A percentile compares a stretch with the other conserved stretches of the same genome.
Evolutionary conservation across 495 filamentous ascomycete species (phyloP).

Genomic region (Penicillium ucsense): DNA sequence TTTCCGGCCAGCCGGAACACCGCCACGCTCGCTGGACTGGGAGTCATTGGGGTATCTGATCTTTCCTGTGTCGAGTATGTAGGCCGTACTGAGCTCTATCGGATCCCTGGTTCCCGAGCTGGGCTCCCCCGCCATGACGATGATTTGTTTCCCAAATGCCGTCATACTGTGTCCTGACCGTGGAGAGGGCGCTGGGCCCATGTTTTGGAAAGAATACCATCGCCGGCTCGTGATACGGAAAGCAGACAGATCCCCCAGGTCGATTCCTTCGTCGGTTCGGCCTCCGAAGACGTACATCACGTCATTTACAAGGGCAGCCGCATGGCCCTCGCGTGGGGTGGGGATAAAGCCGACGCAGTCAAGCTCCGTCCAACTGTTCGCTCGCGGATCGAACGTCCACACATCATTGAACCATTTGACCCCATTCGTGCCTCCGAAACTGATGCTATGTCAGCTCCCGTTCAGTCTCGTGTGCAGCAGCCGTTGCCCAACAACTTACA

Average conservation of each 20-base stretch:
- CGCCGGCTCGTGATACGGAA: constrained; percentile 85
- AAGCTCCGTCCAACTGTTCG: constrained; percentile 73
- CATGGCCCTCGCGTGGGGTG: constrained; percentile 85
- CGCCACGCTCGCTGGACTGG: constrained; percentile 36
- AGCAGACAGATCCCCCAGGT: constrained; percentile 88
- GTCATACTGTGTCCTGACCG: constrained; percentile 98
- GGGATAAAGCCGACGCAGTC: constrained; percentile 98
- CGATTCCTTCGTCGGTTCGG: constrained; percentile 83
- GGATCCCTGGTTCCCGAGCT: constrained; percentile 74
- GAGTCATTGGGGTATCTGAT: constrained; percentile 85
- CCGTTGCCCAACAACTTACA: constrained; percentile 46
- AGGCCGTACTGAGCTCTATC: constrained; percentile 77
- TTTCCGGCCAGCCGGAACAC: constrained; percentile 24
- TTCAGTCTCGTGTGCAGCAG: background rate
- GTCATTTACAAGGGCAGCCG: constrained; percentile 83
- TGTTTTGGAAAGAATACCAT: constrained; percentile 99
- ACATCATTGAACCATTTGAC: constrained; percentile 97
- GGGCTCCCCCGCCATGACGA: constrained; percentile 88
- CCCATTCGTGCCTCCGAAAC: constrained; percentile 94
- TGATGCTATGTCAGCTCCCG: constrained; percentile 18
- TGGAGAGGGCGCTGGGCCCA: constrained; percentile 91
- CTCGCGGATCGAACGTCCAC: constrained; percentile 83
- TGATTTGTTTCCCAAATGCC: constrained; percentile 78
- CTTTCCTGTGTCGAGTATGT: constrained; percentile 87
- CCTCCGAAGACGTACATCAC: constrained; percentile 99